phyloP scores from a whole-genome alignment of 768 basidiomycete genomes.

The Kwoniella dendrophila region DNA sequence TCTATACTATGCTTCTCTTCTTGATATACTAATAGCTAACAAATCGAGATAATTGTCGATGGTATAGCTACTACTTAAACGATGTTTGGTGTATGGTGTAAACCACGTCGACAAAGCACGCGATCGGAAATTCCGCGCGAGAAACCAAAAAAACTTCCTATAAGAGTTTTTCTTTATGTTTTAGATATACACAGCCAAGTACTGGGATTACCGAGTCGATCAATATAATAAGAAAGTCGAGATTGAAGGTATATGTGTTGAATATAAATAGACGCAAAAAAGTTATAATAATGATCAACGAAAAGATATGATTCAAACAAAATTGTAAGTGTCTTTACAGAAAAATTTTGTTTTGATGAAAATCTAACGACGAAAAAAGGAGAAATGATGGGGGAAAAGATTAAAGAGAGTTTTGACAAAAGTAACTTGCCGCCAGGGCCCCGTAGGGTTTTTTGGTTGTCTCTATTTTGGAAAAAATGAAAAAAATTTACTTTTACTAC shows the following conservation, averaged over 20 bases:
- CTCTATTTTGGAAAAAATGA: conserved; percentile 7
- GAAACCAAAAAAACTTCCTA: neutral
- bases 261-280: no score
- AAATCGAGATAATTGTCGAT: neutral
- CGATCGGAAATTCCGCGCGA: conserved; percentile 6
- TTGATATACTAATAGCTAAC: neutral
- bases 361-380: neutral
- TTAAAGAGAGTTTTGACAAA: neutral
- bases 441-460: no score
- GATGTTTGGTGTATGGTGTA: neutral
- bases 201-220: no score
- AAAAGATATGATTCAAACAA: neutral
- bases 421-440: conserved; percentile 28
- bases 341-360: neutral
- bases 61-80: neutral
- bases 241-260: no score
- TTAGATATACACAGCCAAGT: neutral
- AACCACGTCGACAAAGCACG: conserved; percentile 16
- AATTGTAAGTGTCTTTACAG: neutral
- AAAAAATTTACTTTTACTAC: neutral
- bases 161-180: neutral
- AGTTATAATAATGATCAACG: no score
- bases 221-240: no score
- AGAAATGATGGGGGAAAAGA: conserved; percentile 5
- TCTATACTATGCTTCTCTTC: no score